Evolutionary conservation across 2,329 filamentous ascomycete genomes (phyloP), one percentile per base, ranked within the genome.

Genomic region (Talaromyces pinophilus): DNA sequence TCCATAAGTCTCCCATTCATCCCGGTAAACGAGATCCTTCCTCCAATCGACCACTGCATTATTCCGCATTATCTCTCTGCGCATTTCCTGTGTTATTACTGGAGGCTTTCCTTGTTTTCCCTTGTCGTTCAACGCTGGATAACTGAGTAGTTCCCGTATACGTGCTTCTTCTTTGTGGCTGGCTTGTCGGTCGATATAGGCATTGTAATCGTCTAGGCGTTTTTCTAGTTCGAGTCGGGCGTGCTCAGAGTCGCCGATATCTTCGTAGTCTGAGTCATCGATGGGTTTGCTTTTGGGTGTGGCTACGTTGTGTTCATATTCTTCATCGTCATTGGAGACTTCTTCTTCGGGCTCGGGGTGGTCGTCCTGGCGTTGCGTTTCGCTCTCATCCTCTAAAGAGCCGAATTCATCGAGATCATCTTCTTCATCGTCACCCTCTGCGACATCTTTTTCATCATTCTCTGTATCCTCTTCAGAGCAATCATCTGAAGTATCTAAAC

Each of bases 1-100:
- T 1, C 76, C 76, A 64, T 76, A 77, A n/a, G 75, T 74, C 70
- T 87, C 84, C 85, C 85, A 87, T 38, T 82, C 78, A 19, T 80
- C 77, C 55, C 77, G 79, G 62, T 83, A 85, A 1, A 82, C 71
- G 0, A 79, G 76, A 60, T 74, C 76, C 30, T 77, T 77, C 61
- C 82, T 79, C 85, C 85, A 87, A 60, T 82, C 75, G n/a, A 76
- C 71, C 10, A 79, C 64, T 2, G 30, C 42, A 25, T 52, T 59
- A 11, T 82, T 78, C 55, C 78, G 70, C 19, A 42, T 28, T 63
- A 69, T 70, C 63, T 70, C 70, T 72, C 75, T 78, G 70, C 74
- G 77, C 67, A 75, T 72, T 42, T 69, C 69, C 22, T 65, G 63
- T 63, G 74, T 72, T 62, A 69, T 72, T 35, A 67, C 63, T 54